Percentiles rank a stretch among this genome's conserved stretches.
Conservation (phyloP, 2,329 filamentous ascomycete genomes). For the Aspergillus cejpii region DNA sequence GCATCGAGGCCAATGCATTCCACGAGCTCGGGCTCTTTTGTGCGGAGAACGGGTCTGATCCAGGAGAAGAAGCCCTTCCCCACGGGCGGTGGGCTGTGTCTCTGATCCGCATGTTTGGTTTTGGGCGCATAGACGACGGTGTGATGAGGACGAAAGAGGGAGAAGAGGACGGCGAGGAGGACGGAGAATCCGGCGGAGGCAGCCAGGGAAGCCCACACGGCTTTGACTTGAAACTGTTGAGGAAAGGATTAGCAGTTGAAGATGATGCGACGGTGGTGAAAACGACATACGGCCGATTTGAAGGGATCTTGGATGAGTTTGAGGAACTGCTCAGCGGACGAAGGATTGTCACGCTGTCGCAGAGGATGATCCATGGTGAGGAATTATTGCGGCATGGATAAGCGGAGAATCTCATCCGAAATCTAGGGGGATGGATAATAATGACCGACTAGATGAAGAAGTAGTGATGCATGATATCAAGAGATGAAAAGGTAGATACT, state of each 20-base stretch:
- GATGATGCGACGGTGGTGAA: background rate
- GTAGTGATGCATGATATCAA: slow-evolving; percentile 9
- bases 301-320: slow-evolving; percentile 43
- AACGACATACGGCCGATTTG: slow-evolving; percentile 35
- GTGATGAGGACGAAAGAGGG: slow-evolving; percentile 82
- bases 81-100: slow-evolving; percentile 78
- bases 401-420: slow-evolving; percentile 6
- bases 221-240: slow-evolving; percentile 49
- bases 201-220: slow-evolving; percentile 70
- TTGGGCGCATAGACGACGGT: slow-evolving; percentile 90
- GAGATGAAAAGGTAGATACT: background rate
- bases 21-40: slow-evolving; percentile 69
- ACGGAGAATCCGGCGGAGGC: slow-evolving; percentile 71
- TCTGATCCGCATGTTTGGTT: slow-evolving; percentile 83
- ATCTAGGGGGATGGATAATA: no score
- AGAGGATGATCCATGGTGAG: slow-evolving; percentile 25
- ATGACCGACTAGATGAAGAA: background rate
- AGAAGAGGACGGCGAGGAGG: slow-evolving; percentile 73
- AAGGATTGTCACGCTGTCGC: slow-evolving; percentile 19
- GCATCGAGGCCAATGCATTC: slow-evolving; percentile 87
- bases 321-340: slow-evolving; percentile 36
- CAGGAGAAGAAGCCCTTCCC: slow-evolving; percentile 84
- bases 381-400: slow-evolving; percentile 16
- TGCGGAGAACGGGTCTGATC: slow-evolving; percentile 70
- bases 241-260: slow-evolving; percentile 1